Evolutionary conservation across 208 protist species (phyloP).

Genomic region (Wallacemonas sp.): DNA sequence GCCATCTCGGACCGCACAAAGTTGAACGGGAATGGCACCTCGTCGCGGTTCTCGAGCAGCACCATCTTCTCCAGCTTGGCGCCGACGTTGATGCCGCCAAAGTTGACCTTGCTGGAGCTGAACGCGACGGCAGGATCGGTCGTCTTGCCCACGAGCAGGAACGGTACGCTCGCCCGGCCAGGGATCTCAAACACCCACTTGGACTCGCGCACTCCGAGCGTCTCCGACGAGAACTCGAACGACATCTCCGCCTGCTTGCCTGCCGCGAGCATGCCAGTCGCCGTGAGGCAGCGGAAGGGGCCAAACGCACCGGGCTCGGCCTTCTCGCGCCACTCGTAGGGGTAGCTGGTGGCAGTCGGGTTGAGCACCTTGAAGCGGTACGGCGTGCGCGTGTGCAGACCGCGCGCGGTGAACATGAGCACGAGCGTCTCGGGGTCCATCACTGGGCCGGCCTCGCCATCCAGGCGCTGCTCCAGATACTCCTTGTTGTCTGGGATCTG

Average conservation of each 20-base stretch:
- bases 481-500: slow-evolving; percentile 84
- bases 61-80: slow-evolving; percentile 70
- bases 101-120: slow-evolving; percentile 88
- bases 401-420: slow-evolving; percentile 92
- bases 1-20: slow-evolving; percentile 82
- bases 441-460: slow-evolving; percentile 45
- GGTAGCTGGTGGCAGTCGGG: slow-evolving; percentile 90
- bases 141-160: slow-evolving; percentile 94
- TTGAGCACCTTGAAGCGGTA: slow-evolving; percentile 95
- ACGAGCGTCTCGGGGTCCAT: slow-evolving; percentile 59
- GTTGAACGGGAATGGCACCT: slow-evolving; percentile 91
- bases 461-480: slow-evolving; percentile 80
- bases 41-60: slow-evolving; percentile 93
- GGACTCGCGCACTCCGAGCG: slow-evolving; percentile 80
- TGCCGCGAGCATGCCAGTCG: slow-evolving; percentile 64
- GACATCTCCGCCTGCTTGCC: slow-evolving; percentile 95
- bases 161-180: slow-evolving; percentile 84
- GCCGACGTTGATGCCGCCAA: slow-evolving; percentile 91
- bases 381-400: slow-evolving; percentile 89
- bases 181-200: slow-evolving; percentile 93
- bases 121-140: slow-evolving; percentile 94
- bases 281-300: slow-evolving; percentile 92
- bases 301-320: slow-evolving; percentile 26
- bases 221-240: slow-evolving; percentile 95
- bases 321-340: slow-evolving; percentile 93